phyloP scores from a whole-genome alignment of 352 stramenopile species.

The Thalassiosira livingstoniorum region DNA sequence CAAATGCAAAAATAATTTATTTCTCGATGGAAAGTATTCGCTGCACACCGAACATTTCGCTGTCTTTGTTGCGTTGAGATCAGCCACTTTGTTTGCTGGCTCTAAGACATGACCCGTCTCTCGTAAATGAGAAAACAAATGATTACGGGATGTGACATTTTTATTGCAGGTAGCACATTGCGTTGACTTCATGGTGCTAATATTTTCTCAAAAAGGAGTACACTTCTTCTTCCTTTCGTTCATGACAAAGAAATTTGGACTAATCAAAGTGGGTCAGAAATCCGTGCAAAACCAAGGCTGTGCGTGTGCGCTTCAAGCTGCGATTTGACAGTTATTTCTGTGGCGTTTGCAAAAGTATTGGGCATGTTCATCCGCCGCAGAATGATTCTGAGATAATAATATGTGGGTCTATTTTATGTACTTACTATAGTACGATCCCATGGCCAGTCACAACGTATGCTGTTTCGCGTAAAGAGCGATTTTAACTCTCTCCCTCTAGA shows the following conservation, averaged over 20 bases:
- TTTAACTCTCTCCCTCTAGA: no score
- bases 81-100: no score
- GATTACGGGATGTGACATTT: slow-evolving; percentile 37
- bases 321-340: background rate
- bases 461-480: no score
- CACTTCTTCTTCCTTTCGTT: background rate
- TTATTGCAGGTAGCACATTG: slow-evolving; percentile 17
- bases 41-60: slow-evolving; percentile 15
- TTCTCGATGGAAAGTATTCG: slow-evolving; percentile 35
- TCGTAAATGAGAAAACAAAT: slow-evolving; percentile 36
- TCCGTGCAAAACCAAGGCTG: background rate
- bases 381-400: no score
- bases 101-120: slow-evolving; percentile 1
- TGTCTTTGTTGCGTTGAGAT: background rate
- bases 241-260: background rate
- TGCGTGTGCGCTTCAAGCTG: background rate
- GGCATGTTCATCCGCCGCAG: no score
- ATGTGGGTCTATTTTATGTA: no score
- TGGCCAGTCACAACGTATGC: no score
- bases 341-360: background rate
- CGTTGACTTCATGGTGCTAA: slow-evolving; percentile 4
- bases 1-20: slow-evolving; percentile 41
- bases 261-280: background rate
- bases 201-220: background rate
- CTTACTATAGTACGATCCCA: no score